Evolutionary conservation across 495 filamentous ascomycete genomes (phyloP).

Genomic region (Thermochaetoides thermophila): DNA sequence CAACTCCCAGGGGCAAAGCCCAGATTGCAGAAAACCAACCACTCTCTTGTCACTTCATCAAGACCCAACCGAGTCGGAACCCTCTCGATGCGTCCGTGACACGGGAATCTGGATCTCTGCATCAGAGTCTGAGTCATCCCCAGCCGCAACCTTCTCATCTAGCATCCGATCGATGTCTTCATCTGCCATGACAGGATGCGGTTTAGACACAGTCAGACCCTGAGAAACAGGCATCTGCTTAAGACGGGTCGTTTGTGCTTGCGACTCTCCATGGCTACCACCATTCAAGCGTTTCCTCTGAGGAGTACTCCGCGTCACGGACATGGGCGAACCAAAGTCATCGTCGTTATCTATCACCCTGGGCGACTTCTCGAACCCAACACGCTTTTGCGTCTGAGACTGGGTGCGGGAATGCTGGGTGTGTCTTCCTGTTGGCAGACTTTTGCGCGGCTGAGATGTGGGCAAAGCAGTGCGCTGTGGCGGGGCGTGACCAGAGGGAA

Average conservation of each 20-base stretch:
- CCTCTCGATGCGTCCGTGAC: slow-evolving; percentile 16
- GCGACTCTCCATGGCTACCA: slow-evolving; percentile 6
- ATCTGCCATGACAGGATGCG: slow-evolving; percentile 22
- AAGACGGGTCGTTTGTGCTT: neutral
- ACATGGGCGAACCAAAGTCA: slow-evolving; percentile 19
- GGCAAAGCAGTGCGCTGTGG: slow-evolving; percentile 26
- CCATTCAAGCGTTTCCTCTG: slow-evolving; percentile 27
- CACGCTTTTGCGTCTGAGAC: slow-evolving; percentile 24
- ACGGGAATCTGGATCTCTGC: slow-evolving; percentile 31
- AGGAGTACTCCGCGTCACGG: slow-evolving; percentile 23
- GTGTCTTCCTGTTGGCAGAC: slow-evolving; percentile 28
- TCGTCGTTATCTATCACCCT: slow-evolving; percentile 32
- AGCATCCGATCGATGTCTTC: slow-evolving; percentile 35
- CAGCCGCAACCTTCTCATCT: slow-evolving; percentile 26
- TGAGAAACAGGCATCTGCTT: slow-evolving; percentile 26
- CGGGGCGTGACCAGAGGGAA: slow-evolving; percentile 6
- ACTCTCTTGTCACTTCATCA: too few relatives aligned
- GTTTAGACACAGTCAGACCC: slow-evolving; percentile 22
- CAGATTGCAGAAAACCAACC: too few relatives aligned
- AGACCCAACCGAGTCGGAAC: too few relatives aligned
- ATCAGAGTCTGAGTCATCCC: slow-evolving; percentile 29
- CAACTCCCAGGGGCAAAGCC: too few relatives aligned
- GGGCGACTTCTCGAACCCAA: slow-evolving; percentile 32
- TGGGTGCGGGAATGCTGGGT: slow-evolving; percentile 20
- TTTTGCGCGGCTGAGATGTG: slow-evolving; percentile 28